Percentiles rank a stretch among this genome's conserved stretches.
phyloP scores from a whole-genome alignment of 805 yeast species.

The Ogataea nonfermentans region DNA sequence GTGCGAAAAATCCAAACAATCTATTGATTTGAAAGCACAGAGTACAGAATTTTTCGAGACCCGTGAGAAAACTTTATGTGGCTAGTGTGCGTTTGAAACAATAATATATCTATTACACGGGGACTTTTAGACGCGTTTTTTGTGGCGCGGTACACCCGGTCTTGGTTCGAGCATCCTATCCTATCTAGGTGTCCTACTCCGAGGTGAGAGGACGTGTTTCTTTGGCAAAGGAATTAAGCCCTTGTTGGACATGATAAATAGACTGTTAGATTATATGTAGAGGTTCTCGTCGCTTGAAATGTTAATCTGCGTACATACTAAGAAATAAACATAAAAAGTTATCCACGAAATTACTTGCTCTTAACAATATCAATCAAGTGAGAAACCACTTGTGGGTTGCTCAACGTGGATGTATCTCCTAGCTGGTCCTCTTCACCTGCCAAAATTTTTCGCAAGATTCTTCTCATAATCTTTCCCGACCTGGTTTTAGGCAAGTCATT shows the following conservation, averaged over 20 bases:
- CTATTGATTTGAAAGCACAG: no score
- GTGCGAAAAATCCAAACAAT: neutral
- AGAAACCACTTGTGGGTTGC: conserved; percentile 72
- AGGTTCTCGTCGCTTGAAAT: no score
- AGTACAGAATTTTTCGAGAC: conserved; percentile 10
- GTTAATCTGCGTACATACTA: no score
- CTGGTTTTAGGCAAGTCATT: conserved; percentile 82
- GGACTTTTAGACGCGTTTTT: conserved; percentile 1
- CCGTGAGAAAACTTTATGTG: conserved; percentile 8
- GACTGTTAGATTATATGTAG: no score
- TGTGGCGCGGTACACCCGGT: conserved; percentile 5
- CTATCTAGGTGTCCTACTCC: no score
- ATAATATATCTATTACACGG: conserved; percentile 1
- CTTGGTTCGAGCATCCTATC: no score
- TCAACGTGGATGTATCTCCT: conserved; percentile 75
- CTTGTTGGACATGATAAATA: no score
- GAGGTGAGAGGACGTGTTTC: no score
- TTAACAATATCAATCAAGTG: conserved; percentile 58
- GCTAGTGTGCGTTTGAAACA: conserved; percentile 5
- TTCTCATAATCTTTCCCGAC: conserved; percentile 85
- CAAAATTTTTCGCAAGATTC: conserved; percentile 73
- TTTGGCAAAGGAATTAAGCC: no score
- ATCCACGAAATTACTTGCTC: conserved; percentile 9
- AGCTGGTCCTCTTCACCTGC: conserved; percentile 77
- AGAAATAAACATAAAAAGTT: no score